These are phyloP conservation scores for Clavulina sp. DNA, from an alignment of 768 basidiomycete species.

Conservation along the genomic window DNA sequence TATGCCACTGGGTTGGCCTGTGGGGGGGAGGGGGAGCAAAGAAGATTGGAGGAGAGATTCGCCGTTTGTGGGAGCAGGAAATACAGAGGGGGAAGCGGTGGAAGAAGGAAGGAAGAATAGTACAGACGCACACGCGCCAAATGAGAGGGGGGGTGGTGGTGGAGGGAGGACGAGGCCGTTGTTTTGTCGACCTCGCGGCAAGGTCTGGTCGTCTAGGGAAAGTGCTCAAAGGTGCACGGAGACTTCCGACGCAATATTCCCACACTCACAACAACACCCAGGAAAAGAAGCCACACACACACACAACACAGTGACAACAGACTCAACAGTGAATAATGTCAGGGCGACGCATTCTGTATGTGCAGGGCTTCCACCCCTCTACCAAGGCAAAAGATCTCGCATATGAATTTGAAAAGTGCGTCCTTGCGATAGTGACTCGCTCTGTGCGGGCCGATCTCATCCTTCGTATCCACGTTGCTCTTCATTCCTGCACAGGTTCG, in stretches of 20 bases:
- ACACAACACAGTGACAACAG: too few relatives aligned
- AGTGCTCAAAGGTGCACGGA: too few relatives aligned
- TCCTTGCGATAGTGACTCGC: background rate
- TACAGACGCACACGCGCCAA: too few relatives aligned
- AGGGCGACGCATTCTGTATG: constrained; percentile 79
- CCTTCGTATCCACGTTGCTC: background rate
- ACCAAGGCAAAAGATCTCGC: constrained; percentile 74
- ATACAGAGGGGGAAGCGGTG: background rate
- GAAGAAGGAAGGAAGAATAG: too few relatives aligned
- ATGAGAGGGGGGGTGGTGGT: too few relatives aligned
- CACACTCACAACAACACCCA: too few relatives aligned
- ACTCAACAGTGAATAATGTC: too few relatives aligned
- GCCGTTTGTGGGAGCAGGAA: background rate
- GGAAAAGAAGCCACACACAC: too few relatives aligned
- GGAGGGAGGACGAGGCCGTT: background rate
- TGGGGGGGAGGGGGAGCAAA: background rate
- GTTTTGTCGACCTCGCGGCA: background rate
- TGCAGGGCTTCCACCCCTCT: constrained; percentile 69
- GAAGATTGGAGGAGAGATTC: background rate
- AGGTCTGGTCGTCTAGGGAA: too few relatives aligned
- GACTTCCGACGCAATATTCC: too few relatives aligned
- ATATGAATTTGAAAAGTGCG: constrained; percentile 71
- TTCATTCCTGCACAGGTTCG: constrained; percentile 35
- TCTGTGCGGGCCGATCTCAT: constrained; percentile 6
- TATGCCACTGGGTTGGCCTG: background rate